Evolutionary conservation across 2,329 filamentous ascomycete genomes (phyloP).

Genomic region (Penicillium digitatum): DNA sequence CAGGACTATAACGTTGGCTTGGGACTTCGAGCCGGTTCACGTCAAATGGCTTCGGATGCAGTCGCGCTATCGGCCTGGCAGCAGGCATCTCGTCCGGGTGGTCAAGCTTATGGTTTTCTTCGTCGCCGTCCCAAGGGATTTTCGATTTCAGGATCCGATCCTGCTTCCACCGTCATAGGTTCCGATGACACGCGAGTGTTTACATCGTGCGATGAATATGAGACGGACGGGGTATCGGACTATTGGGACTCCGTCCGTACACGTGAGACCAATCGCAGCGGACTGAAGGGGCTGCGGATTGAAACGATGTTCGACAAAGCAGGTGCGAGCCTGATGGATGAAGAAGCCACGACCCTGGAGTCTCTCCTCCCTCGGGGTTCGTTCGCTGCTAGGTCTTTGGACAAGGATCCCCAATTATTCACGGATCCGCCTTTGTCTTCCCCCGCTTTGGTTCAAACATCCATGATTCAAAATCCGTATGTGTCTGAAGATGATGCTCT

Average conservation of each 20-base stretch:
- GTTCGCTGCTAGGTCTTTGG: conserved; percentile 33
- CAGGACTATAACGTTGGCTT: conserved; percentile 26
- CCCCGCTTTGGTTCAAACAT: conserved; percentile 11
- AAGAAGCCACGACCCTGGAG: conserved; percentile 45
- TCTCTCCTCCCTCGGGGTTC: conserved; percentile 49
- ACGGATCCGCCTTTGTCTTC: conserved; percentile 14
- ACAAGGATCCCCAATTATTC: conserved; percentile 20
- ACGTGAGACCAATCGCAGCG: conserved; percentile 52
- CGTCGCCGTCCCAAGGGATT: conserved; percentile 48
- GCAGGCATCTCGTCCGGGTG: conserved; percentile 19
- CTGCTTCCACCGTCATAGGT: conserved; percentile 56
- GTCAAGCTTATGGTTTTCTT: conserved; percentile 22
- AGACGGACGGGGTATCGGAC: conserved; percentile 59
- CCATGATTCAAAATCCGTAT: conserved; percentile 18
- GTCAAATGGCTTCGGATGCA: conserved; percentile 28
- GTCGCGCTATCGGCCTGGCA: conserved; percentile 29
- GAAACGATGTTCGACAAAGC: conserved; percentile 62
- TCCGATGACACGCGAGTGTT: conserved; percentile 59
- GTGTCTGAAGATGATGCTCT: conserved; percentile 25
- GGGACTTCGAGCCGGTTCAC: conserved; percentile 13
- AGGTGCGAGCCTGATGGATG: conserved; percentile 34
- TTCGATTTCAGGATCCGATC: conserved; percentile 57
- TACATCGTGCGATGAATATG: conserved; percentile 58
- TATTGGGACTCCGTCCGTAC: conserved; percentile 63
- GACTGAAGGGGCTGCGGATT: conserved; percentile 54